Base-by-base conservation (phyloP, 352 stramenopile species). In the Globisporangium canariense region DNA sequence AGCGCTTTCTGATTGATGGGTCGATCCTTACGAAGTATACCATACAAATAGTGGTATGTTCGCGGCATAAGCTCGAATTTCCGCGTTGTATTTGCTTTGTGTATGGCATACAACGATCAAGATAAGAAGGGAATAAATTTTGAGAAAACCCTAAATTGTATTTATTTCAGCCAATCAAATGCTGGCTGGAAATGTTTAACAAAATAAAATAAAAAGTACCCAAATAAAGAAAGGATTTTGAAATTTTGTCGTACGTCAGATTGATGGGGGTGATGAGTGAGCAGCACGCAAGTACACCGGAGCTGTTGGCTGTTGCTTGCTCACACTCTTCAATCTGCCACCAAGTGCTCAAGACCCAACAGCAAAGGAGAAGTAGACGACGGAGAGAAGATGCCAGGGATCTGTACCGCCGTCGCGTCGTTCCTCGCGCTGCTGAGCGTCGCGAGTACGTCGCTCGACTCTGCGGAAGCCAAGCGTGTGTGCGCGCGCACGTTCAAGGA, bases 401-500 rank as follows among this genome's bases (percentile, higher is more conserved):
- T 58, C 32, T 32, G 52, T 18, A 49, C 43, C 46, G 32, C 30
- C 5, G 3, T 22, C 5, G 32, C 52, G n/a, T 36, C 52, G 36
- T 11, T 58, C 16, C 52, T 58, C 4, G 32, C 2, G 60, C 60
- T 65, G 54, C 30, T 64, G 25, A 49, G 36, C 56, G 28, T 41
- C 30, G 20, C 22, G 16, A 43, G 20, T 32, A 8, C 58, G 32
- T 22, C 45, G 30, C 25, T 67, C 14, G 51, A 51, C 38, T 16
- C 30, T 18, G 50, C 58, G 30, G 66, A 74, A 40, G 74, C 69
- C 53, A 68, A 74, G 64, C 78, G 71, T 57, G 75, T 81, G 38
- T 83, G 77, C 68, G 75, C 68, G 58, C 76, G 76, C 52, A 83
- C 75, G 34, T 81, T 78, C 59, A 75, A 74, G 40, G 65, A 60